A percentile compares a stretch with the other conserved stretches of the same genome.
phyloP scores from a whole-genome alignment of 2,329 filamentous ascomycete genomes.

The Aspergillus sergii region DNA sequence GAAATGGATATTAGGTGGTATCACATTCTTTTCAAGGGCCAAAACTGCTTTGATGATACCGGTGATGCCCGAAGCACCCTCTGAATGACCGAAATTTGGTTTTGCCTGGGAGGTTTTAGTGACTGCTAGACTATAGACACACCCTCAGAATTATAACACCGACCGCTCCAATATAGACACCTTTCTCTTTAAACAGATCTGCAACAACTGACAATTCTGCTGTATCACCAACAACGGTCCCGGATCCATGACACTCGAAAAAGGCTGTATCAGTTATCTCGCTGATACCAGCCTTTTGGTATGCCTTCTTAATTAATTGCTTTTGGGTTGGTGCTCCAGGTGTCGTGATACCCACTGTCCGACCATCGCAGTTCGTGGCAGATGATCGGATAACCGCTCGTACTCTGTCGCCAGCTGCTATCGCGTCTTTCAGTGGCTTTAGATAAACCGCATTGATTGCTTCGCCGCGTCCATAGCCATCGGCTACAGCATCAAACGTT shows the following conservation, averaged over 20 bases:
- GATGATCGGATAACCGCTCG: slow-evolving; percentile 12
- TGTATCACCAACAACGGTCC: slow-evolving; percentile 16
- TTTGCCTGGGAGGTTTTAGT: slow-evolving; percentile 12
- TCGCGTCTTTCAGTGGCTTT: slow-evolving; percentile 51
- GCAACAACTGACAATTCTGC: slow-evolving; percentile 10
- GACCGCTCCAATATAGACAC: slow-evolving; percentile 16
- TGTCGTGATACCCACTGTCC: too few species aligned
- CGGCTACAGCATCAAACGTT: too few species aligned
- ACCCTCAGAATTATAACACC: neutral
- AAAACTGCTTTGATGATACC: slow-evolving; percentile 24
- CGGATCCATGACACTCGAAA: slow-evolving; percentile 21
- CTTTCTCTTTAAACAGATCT: slow-evolving; percentile 1
- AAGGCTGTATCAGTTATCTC: slow-evolving; percentile 12
- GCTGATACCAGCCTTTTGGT: slow-evolving; percentile 9
- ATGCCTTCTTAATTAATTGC: slow-evolving; percentile 16
- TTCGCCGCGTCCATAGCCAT: slow-evolving; percentile 24
- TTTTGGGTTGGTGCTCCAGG: slow-evolving; percentile 10
- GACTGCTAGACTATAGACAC: neutral
- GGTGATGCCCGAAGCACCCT: slow-evolving; percentile 24
- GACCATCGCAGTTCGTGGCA: too few species aligned
- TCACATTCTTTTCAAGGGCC: slow-evolving; percentile 18
- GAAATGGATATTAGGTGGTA: slow-evolving; percentile 26
- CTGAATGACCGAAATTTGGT: slow-evolving; percentile 26
- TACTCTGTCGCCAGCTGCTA: slow-evolving; percentile 41
- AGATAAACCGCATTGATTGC: slow-evolving; percentile 51